Evolutionary conservation across 2,329 filamentous ascomycete genomes (phyloP).

Genomic region (Colletotrichum sp.): DNA sequence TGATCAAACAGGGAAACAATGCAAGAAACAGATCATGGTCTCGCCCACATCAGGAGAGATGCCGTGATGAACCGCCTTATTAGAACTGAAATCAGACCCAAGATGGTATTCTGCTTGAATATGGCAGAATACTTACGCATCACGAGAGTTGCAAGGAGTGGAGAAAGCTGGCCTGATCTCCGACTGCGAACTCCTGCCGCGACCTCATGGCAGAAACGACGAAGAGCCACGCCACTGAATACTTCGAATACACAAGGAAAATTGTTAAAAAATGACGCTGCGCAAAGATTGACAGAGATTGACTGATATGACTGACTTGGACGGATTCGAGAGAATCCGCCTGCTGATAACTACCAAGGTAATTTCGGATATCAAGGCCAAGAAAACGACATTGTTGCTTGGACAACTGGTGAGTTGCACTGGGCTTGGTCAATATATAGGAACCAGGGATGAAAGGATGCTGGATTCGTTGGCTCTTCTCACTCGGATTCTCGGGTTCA

Average conservation of each 20-base stretch:
- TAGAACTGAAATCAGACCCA: background rate
- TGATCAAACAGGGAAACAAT: background rate
- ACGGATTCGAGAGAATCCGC: background rate
- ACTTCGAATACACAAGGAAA: background rate
- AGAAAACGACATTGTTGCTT: background rate
- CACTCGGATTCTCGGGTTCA: background rate
- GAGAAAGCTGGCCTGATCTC: background rate
- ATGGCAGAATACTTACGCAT: no score
- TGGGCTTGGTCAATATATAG: background rate
- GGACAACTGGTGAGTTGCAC: background rate
- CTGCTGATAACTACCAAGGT: background rate
- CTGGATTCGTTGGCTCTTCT: background rate
- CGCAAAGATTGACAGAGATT: background rate
- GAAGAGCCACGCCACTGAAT: background rate
- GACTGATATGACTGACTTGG: background rate
- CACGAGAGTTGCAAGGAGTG: background rate
- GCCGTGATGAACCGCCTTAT: background rate
- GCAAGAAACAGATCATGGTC: background rate
- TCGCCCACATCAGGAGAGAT: background rate
- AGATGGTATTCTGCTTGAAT: background rate
- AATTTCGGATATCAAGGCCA: background rate
- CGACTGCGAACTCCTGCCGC: background rate
- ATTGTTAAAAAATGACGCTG: background rate
- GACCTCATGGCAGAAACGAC: background rate
- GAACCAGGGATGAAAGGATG: background rate